Base-by-base conservation (phyloP, 225 moss, liverwort and hornwort species). In the Marchantia polymorpha region DNA sequence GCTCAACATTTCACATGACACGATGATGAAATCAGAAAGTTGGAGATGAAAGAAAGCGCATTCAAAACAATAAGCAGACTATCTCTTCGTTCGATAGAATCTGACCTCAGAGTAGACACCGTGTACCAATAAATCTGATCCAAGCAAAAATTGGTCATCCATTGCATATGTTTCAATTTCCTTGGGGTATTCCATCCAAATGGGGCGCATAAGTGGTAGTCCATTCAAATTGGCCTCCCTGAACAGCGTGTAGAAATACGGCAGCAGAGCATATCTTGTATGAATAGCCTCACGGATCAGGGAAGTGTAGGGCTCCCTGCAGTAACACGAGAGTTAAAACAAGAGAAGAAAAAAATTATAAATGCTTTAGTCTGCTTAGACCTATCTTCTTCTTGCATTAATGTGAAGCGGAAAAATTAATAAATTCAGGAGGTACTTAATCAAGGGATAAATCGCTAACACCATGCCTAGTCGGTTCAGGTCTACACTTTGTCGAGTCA, bases 161-260 rank as follows among this genome's bases (percentile, higher is more conserved):
- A 86, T 90, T 49, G 83, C 51, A 76, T 91, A 99, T 46, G 90
- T 85, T 47, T 84, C 54, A 55, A 84, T 82, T 12, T 99, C 99
- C 65, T 87, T 84, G 7, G 93, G 99, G 71, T 90, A 99, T 82
- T 99, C 95, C 90, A 99, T 86, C 99, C 99, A 99, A 84, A 99
- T 69, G 26, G 99, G 93, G 59, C 95, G 93, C 88, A 93, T 91
- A 64, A 99, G 89, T 26, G 99, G 99, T 65, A 91, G n/a, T 78
- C 99, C 99, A 48, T 84, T 90, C 64, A 91, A 90, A 80, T 88
- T 92, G 25, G 99, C 95, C 85, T 99, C 95, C 73, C 89, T 86
- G 76, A 99, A 99, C 29, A 99, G 86, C 29, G 95, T 95, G 79
- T 99, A 99, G 68, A 95, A 86, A 72, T 95, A 92, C 48, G 99